Percentiles rank a stretch among this genome's conserved stretches.
Evolutionary conservation across 2,329 filamentous ascomycete species (phyloP).

Genomic region (Talaromyces rugulosus): DNA sequence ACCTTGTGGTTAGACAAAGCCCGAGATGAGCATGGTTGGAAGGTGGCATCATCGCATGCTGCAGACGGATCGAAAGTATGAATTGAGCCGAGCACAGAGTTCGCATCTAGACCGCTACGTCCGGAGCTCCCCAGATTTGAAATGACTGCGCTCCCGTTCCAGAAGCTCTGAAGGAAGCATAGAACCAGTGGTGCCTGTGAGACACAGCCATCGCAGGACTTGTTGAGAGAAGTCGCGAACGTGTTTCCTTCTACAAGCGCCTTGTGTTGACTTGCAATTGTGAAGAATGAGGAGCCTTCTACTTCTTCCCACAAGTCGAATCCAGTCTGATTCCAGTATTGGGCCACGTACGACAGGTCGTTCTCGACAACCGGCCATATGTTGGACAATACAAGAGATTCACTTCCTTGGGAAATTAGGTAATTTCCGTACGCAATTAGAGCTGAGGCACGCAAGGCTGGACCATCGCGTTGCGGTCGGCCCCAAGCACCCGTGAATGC

Average conservation of each 20-base stretch:
- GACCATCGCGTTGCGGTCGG: constrained; percentile 60
- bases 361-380: constrained; percentile 72
- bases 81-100: constrained; percentile 63
- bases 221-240: constrained; percentile 61
- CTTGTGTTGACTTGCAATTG: constrained; percentile 63
- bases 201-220: constrained; percentile 57
- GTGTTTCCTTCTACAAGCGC: constrained; percentile 55
- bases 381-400: constrained; percentile 49
- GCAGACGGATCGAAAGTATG: constrained; percentile 65
- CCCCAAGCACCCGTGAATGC: constrained; percentile 67
- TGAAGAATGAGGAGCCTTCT: constrained; percentile 72
- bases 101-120: constrained; percentile 66
- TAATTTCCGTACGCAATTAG: constrained; percentile 52
- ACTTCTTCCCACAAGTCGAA: constrained; percentile 83
- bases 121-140: constrained; percentile 61
- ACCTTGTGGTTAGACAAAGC: constrained; percentile 71
- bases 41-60: constrained; percentile 64
- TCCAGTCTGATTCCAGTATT: constrained; percentile 62
- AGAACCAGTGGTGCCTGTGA: constrained; percentile 65
- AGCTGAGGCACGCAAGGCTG: constrained; percentile 27
- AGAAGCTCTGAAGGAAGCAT: constrained; percentile 71
- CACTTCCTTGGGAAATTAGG: constrained; percentile 55
- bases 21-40: constrained; percentile 68
- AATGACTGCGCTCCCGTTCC: constrained; percentile 62
- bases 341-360: constrained; percentile 67